Evolutionary conservation across 2,329 filamentous ascomycete species (phyloP).

Genomic region (Fusarium sp.): DNA sequence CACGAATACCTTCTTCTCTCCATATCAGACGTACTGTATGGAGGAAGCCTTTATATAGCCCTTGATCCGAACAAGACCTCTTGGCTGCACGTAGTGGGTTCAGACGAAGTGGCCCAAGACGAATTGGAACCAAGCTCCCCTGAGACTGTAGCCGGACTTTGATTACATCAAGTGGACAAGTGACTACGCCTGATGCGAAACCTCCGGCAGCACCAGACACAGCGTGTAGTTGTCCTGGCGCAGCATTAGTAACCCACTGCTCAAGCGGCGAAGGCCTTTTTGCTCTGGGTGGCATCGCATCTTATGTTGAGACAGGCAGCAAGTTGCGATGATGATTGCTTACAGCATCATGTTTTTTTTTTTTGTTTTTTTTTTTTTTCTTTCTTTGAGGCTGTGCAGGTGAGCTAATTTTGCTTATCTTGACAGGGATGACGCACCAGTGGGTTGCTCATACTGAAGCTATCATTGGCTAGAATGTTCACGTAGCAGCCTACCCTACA

Average conservation of each 20-base stretch:
- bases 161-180: conserved; percentile 97
- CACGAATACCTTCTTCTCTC: conserved; percentile 85
- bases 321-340: not conserved
- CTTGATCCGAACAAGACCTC: conserved; percentile 59
- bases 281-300: conserved; percentile 13
- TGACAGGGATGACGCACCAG: not conserved
- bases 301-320: not conserved
- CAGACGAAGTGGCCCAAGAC: conserved; percentile 63
- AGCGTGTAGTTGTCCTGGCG: conserved; percentile 78
- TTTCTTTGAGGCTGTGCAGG: not conserved
- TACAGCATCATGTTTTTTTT: too few relatives aligned
- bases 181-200: conserved; percentile 91
- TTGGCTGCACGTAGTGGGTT: conserved; percentile 60
- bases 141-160: conserved; percentile 98
- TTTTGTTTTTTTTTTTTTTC: too few relatives aligned
- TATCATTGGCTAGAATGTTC: too few relatives aligned
- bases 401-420: not conserved
- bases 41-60: conserved; percentile 84
- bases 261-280: conserved; percentile 12
- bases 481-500: too few relatives aligned
- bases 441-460: too few relatives aligned
- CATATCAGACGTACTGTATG: conserved; percentile 88
- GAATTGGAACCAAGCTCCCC: conserved; percentile 76
- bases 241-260: conserved; percentile 64
- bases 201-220: conserved; percentile 88